Percentiles rank a stretch among this genome's conserved stretches.
Conservation (phyloP, 345 rosid species). For the Salix arbutifolia region DNA sequence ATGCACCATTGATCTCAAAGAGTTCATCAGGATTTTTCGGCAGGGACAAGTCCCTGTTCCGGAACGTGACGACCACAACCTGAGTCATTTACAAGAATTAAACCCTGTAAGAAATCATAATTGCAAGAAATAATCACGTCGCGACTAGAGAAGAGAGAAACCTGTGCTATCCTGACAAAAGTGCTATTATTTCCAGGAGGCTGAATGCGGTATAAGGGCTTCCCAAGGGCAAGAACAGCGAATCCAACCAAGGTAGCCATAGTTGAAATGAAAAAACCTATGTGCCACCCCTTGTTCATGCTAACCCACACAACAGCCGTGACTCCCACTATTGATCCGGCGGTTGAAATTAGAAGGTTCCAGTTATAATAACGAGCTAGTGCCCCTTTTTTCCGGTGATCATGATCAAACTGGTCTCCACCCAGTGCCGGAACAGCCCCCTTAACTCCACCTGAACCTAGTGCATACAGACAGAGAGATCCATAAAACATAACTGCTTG, state of each 20-base stretch:
- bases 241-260: neutral
- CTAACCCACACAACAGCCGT: constrained; percentile 15
- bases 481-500: neutral
- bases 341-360: constrained; percentile 10
- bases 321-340: constrained; percentile 16
- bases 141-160: neutral
- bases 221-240: constrained; percentile 4
- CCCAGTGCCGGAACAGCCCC: constrained; percentile 20
- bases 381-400: neutral
- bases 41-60: neutral
- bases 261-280: constrained; percentile 2
- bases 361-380: constrained; percentile 14
- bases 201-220: constrained; percentile 13
- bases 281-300: constrained; percentile 15
- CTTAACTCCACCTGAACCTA: constrained; percentile 13
- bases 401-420: constrained; percentile 20
- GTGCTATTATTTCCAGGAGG: constrained; percentile 10
- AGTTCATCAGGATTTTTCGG: constrained; percentile 2
- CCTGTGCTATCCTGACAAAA: constrained; percentile 1
- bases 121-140: neutral
- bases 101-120: neutral
- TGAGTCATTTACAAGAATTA: neutral
- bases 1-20: neutral
- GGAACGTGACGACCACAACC: neutral
- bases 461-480: neutral